Evolutionary conservation across 1,284 basidiomycete species (phyloP).

Genomic region (Sphagnurus paluster): DNA sequence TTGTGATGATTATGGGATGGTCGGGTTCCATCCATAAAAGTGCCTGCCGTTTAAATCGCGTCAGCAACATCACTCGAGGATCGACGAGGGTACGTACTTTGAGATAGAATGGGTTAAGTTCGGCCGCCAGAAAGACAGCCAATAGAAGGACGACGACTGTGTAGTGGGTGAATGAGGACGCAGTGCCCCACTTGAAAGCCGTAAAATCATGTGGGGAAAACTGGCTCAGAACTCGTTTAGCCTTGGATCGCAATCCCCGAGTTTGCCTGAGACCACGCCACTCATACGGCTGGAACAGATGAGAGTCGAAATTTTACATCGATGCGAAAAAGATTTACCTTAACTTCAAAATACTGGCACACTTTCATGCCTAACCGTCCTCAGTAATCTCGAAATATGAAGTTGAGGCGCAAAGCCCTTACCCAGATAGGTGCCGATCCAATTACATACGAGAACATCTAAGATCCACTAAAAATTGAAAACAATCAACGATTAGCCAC

Average conservation of each 20-base stretch:
- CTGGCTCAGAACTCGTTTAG: conserved; percentile 74
- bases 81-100: conserved; percentile 50
- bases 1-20: conserved; percentile 76
- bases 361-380: conserved; percentile 70
- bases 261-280: conserved; percentile 83
- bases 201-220: conserved; percentile 87
- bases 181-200: conserved; percentile 84
- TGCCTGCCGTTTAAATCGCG: conserved; percentile 39
- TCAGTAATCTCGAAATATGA: not conserved
- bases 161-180: conserved; percentile 74
- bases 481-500: conserved; percentile 3
- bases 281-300: conserved; percentile 72
- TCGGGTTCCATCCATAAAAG: conserved; percentile 87
- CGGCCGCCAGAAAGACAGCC: conserved; percentile 78
- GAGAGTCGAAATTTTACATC: conserved; percentile 9
- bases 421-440: conserved; percentile 82
- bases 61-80: conserved; percentile 6
- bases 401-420: conserved; percentile 18
- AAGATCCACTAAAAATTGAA: conserved; percentile 71
- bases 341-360: conserved; percentile 83
- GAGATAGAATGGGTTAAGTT: conserved; percentile 82
- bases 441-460: conserved; percentile 84
- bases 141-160: conserved; percentile 72
- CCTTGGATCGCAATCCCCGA: conserved; percentile 72
- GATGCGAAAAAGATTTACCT: conserved; percentile 44